Percentiles rank a stretch among this genome's conserved stretches.
phyloP scores from a whole-genome alignment of 164 flowering plant species.

The Brasenia schreberi region DNA sequence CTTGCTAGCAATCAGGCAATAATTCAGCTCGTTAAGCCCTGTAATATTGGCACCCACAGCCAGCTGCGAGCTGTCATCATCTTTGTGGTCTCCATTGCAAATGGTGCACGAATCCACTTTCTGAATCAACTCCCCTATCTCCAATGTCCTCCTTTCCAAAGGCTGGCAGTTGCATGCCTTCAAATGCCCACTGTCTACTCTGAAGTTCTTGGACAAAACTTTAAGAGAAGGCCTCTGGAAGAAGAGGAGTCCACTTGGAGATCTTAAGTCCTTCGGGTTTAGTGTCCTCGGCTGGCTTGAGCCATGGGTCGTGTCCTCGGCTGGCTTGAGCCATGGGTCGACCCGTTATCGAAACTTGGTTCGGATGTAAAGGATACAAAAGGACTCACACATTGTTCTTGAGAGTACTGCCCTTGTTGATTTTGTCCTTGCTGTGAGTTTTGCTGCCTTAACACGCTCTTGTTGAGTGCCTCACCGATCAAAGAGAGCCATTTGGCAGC shows the following conservation, averaged over 20 bases:
- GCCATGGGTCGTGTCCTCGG: too few species aligned
- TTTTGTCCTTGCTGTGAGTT: conserved; percentile 5
- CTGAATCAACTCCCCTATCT: conserved; percentile 12
- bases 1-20: conserved; percentile 59
- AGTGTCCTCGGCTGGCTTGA: conserved; percentile 4
- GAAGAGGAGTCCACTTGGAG: conserved; percentile 20
- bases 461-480: conserved; percentile 69
- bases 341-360: neutral
- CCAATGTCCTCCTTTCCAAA: conserved; percentile 19
- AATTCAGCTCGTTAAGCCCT: conserved; percentile 19
- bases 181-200: conserved; percentile 40
- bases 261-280: conserved; percentile 14
- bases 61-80: conserved; percentile 2
- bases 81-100: neutral
- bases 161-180: conserved; percentile 69
- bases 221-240: conserved; percentile 80
- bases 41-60: conserved; percentile 17
- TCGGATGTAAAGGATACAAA: neutral
- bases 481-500: conserved; percentile 82
- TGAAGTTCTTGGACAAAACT: conserved; percentile 35
- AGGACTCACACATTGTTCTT: neutral
- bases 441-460: conserved; percentile 5
- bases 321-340: conserved; percentile 13
- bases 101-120: conserved; percentile 1
- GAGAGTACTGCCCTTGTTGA: neutral